Base-by-base conservation (phyloP, 306 rosid species). In the Vigna trinervia region DNA sequence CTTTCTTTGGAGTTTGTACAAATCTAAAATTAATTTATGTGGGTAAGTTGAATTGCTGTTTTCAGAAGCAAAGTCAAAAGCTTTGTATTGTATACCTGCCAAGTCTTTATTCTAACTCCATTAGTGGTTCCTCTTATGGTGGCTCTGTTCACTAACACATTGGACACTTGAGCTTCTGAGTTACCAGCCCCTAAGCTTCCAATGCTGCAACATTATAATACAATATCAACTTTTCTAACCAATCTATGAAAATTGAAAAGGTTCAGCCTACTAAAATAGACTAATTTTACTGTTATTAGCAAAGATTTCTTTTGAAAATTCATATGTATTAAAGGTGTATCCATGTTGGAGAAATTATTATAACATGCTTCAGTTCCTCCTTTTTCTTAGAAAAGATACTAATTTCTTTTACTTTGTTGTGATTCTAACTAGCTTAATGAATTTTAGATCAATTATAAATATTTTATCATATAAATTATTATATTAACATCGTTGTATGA, bases 71-170 rank as follows among this genome's bases (percentile, higher is more conserved):
- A 74, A 62, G 10, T 50, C 6, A 12, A 23, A 57, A 2, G 59
- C 68, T 69, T 22, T 3, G 5, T 30, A 30, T 4, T 30, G 5
- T 26, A 15, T 63, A 90, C 97, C 90, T 93, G 97, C 98, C 98
- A 93, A 72, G 98, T 93, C 84, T 93, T 93, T 14, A 93, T 93
- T 81, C 98, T 85, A 0, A 93, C 85, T 73, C 98, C 98, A 86
- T 93, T 93, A 9, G 90, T 86, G 1, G 97, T 91, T 69, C 93
- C 96, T 73, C 48, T 67, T 26, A 93, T 39, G 8, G 20, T 82
- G n/a, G 85, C 94, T 82, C 87, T 50, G 43, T 83, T 74, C 39
- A 93, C 92, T 5, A 74, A 12, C 76, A 93, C 95, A 58, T 91
- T 75, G 0, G 93, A 89, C 34, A 93, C 98, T 23, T 82, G 5